Evolutionary conservation across 768 basidiomycete species (phyloP).

Genomic region (Mycena pura): DNA sequence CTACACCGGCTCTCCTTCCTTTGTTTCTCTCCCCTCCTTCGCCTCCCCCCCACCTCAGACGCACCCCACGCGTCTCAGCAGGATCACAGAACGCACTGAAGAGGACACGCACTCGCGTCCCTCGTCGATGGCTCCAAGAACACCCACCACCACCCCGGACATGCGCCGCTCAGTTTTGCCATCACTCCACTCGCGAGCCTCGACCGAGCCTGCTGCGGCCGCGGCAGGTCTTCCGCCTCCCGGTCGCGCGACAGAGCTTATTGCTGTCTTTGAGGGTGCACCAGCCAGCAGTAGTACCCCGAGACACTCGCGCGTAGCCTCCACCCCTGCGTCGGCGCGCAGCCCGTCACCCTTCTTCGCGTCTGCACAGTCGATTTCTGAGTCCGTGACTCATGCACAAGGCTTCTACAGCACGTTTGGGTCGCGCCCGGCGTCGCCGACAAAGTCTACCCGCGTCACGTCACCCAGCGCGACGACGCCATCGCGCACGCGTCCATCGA

Average conservation of each 20-base stretch:
- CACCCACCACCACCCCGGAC: slow-evolving; percentile 51
- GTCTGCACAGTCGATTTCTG: slow-evolving; percentile 30
- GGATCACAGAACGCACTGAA: slow-evolving; percentile 82
- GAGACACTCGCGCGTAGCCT: slow-evolving; percentile 60
- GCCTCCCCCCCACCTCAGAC: slow-evolving; percentile 37
- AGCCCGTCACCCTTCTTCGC: slow-evolving; percentile 26
- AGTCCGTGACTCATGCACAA: slow-evolving; percentile 42
- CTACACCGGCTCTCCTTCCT: slow-evolving; percentile 56
- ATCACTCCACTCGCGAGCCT: slow-evolving; percentile 57
- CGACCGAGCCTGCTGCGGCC: slow-evolving; percentile 62
- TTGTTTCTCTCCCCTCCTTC: slow-evolving; percentile 51
- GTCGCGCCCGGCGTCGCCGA: slow-evolving; percentile 57
- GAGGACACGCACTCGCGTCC: slow-evolving; percentile 77
- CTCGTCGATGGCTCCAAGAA: slow-evolving; percentile 48
- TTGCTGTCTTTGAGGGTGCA: slow-evolving; percentile 74
- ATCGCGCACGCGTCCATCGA: slow-evolving; percentile 20
- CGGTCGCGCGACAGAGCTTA: slow-evolving; percentile 71
- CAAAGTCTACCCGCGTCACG: slow-evolving; percentile 42
- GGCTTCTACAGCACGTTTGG: slow-evolving; percentile 44
- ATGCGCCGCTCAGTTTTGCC: slow-evolving; percentile 52
- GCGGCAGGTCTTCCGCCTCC: slow-evolving; percentile 56
- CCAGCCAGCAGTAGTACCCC: slow-evolving; percentile 43
- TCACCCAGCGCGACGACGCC: slow-evolving; percentile 27
- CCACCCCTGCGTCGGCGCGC: slow-evolving; percentile 53
- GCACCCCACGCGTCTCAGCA: slow-evolving; percentile 63